phyloP scores from a whole-genome alignment of 805 yeast species.

The Teunomyces gatunensis region DNA sequence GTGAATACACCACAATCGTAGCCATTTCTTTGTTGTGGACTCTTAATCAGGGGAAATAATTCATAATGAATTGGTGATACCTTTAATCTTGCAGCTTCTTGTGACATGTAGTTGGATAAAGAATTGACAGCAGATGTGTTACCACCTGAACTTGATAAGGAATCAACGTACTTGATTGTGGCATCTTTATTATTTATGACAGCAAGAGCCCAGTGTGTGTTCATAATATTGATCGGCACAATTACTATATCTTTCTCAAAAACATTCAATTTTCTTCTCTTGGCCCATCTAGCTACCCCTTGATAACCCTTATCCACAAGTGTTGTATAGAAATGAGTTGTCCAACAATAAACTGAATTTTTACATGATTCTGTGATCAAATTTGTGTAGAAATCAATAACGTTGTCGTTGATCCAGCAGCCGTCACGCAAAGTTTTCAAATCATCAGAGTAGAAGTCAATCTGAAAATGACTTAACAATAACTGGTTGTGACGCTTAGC shows the following conservation, averaged over 20 bases:
- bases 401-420: slow-evolving; percentile 86
- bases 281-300: slow-evolving; percentile 85
- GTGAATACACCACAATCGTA: slow-evolving; percentile 95
- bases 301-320: slow-evolving; percentile 69
- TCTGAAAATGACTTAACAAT: slow-evolving; percentile 36
- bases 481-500: slow-evolving; percentile 16
- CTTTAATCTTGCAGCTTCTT: slow-evolving; percentile 60
- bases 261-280: slow-evolving; percentile 66
- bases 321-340: slow-evolving; percentile 84
- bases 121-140: slow-evolving; percentile 42
- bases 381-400: slow-evolving; percentile 78
- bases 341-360: slow-evolving; percentile 59
- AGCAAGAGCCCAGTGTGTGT: slow-evolving; percentile 91
- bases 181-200: slow-evolving; percentile 62
- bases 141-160: slow-evolving; percentile 49
- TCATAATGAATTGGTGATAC: slow-evolving; percentile 17
- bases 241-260: slow-evolving; percentile 62
- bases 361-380: slow-evolving; percentile 45
- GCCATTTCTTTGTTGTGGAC: slow-evolving; percentile 89
- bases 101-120: slow-evolving; percentile 59
- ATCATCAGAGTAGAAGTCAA: slow-evolving; percentile 68
- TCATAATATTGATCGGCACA: slow-evolving; percentile 80
- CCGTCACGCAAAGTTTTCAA: slow-evolving; percentile 66
- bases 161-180: slow-evolving; percentile 73
- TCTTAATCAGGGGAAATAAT: slow-evolving; percentile 22